Conservation (phyloP, 495 filamentous ascomycete species). For the Talaromyces borbonicus region DNA sequence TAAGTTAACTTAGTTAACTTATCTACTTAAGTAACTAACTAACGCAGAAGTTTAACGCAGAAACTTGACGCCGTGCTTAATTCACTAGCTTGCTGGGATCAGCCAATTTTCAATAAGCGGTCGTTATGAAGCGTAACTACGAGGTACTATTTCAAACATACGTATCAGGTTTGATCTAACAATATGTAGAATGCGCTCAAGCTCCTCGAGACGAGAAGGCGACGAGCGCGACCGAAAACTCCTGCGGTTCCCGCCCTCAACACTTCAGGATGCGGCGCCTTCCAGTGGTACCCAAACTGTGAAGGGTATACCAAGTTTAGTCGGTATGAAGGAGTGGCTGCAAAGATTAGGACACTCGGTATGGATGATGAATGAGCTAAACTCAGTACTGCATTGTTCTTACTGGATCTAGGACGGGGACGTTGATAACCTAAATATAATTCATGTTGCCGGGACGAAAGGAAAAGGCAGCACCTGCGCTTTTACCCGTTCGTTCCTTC, state of each 20-base stretch:
- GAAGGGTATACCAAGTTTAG: constrained; percentile 15
- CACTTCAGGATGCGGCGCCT: background rate
- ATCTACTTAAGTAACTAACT: no score
- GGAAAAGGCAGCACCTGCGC: constrained; percentile 44
- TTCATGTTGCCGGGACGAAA: constrained; percentile 43
- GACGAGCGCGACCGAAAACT: background rate
- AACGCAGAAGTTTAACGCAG: no score
- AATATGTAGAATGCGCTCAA: background rate
- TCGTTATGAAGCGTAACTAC: background rate
- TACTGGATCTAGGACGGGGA: constrained; percentile 13
- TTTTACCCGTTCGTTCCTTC: constrained; percentile 31
- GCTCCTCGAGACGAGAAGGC: background rate
- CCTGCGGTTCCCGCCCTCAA: background rate
- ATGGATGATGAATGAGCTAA: constrained; percentile 4
- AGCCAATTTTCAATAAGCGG: no score
- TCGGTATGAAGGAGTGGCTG: constrained; percentile 22
- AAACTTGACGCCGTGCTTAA: no score
- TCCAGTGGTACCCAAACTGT: background rate
- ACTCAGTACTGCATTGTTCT: background rate
- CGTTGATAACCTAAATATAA: constrained; percentile 26
- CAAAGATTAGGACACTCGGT: constrained; percentile 20
- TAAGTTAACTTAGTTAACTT: no score
- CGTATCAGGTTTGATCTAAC: background rate
- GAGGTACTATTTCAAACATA: background rate
- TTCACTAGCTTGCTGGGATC: no score